These are phyloP conservation scores for Lichtheimia ramosa DNA, from an alignment of 371 early-diverging fungal genomes.

Conservation along the genomic window DNA sequence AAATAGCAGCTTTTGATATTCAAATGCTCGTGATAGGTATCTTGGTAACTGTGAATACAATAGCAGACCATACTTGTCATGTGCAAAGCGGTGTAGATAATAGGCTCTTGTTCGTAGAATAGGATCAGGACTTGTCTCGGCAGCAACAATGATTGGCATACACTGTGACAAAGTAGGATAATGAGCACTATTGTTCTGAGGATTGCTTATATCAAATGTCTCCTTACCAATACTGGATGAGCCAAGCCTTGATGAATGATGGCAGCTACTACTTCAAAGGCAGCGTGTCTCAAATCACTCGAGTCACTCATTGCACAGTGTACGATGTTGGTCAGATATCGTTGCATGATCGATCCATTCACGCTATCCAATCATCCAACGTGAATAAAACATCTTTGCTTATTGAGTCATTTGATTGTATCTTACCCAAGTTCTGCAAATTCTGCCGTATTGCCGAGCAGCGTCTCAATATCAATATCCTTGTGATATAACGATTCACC, in stretches of 20 bases:
- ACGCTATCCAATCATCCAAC: slow-evolving; percentile 41
- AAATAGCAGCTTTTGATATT: slow-evolving; percentile 61
- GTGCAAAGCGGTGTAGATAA: slow-evolving; percentile 70
- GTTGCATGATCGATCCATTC: slow-evolving; percentile 83
- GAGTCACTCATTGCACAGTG: slow-evolving; percentile 61
- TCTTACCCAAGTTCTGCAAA: slow-evolving; percentile 73
- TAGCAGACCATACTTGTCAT: slow-evolving; percentile 81
- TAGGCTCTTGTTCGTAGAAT: slow-evolving; percentile 68
- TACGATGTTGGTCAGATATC: slow-evolving; percentile 72
- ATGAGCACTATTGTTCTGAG: neutral
- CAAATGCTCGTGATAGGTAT: slow-evolving; percentile 12
- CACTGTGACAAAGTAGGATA: slow-evolving; percentile 35
- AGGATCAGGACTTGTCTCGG: slow-evolving; percentile 71
- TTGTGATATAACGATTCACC: slow-evolving; percentile 24
- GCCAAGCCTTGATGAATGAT: slow-evolving; percentile 85
- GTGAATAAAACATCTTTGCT: neutral
- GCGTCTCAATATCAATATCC: slow-evolving; percentile 65
- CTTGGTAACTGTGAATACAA: slow-evolving; percentile 53
- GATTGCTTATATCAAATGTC: neutral
- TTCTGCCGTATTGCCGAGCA: slow-evolving; percentile 79
- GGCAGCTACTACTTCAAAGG: slow-evolving; percentile 77
- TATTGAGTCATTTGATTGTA: neutral
- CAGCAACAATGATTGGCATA: slow-evolving; percentile 83
- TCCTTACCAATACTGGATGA: slow-evolving; percentile 75
- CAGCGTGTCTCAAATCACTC: slow-evolving; percentile 50